These are phyloP conservation scores for Rutstroemia sydowiana DNA, from an alignment of 2,329 filamentous ascomycete species.

Conservation along the genomic window DNA sequence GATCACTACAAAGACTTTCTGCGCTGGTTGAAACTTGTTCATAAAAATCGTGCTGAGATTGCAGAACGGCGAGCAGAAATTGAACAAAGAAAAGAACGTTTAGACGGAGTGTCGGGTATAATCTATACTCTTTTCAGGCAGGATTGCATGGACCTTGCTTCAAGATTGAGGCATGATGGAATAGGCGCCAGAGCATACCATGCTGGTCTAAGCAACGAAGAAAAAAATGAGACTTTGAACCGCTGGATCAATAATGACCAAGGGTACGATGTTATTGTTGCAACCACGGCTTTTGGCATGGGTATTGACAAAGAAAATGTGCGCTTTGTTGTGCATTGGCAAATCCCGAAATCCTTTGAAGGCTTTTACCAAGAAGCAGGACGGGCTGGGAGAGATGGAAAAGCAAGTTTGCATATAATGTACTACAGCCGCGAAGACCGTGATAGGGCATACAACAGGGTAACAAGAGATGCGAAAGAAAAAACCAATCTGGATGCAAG, in stretches of 20 bases:
- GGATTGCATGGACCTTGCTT: constrained; percentile 66
- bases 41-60: constrained; percentile 57
- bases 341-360: constrained; percentile 87
- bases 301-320: constrained; percentile 95
- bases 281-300: constrained; percentile 96
- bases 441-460: constrained; percentile 58
- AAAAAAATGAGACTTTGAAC: constrained; percentile 63
- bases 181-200: constrained; percentile 71
- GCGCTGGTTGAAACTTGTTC: constrained; percentile 66
- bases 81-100: constrained; percentile 42
- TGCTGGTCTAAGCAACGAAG: constrained; percentile 57
- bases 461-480: constrained; percentile 42
- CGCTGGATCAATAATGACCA: constrained; percentile 66
- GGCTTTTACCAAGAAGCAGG: constrained; percentile 95
- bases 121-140: constrained; percentile 71
- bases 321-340: constrained; percentile 92
- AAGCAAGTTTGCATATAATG: constrained; percentile 77
- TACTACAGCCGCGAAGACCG: constrained; percentile 88
- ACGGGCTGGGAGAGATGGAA: constrained; percentile 81
- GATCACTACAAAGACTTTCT: constrained; percentile 69
- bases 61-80: constrained; percentile 52
- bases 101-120: constrained; percentile 64
- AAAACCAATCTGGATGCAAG: constrained; percentile 42
- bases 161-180: constrained; percentile 56
- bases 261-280: constrained; percentile 86